Conservation (phyloP, 2,329 filamentous ascomycete genomes). For the Exophiala calicioides region DNA sequence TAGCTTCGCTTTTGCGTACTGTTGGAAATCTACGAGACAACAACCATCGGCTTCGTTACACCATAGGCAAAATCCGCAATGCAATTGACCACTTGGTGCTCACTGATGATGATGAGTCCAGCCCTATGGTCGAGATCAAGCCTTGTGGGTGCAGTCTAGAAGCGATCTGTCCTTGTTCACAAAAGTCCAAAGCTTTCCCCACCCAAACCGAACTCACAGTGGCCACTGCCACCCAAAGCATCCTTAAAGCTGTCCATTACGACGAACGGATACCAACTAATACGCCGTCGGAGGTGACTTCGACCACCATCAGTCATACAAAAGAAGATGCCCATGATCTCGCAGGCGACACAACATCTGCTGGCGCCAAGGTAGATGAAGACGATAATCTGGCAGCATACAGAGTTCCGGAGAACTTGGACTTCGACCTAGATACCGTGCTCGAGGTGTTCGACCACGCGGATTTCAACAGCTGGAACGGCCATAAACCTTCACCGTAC, state of each 20-base stretch:
- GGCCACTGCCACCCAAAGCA: not conserved
- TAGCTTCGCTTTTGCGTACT: slow-evolving; percentile 19
- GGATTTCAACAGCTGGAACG: slow-evolving; percentile 13
- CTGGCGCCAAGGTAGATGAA: not conserved
- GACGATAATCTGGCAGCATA: slow-evolving; percentile 1
- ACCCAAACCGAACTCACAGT: slow-evolving; percentile 5
- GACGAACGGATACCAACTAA: too few relatives aligned
- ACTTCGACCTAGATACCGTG: slow-evolving; percentile 19
- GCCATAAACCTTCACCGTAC: slow-evolving; percentile 21
- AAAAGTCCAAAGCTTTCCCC: not conserved
- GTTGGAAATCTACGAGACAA: slow-evolving; percentile 23
- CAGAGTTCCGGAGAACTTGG: slow-evolving; percentile 18
- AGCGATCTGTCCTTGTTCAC: slow-evolving; percentile 1
- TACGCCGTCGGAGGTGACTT: too few relatives aligned
- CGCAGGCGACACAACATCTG: too few relatives aligned
- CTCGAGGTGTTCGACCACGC: slow-evolving; percentile 22
- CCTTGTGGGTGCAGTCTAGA: slow-evolving; percentile 7
- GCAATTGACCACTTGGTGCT: slow-evolving; percentile 21
- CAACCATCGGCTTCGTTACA: slow-evolving; percentile 21
- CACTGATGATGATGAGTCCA: slow-evolving; percentile 4
- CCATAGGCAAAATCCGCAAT: slow-evolving; percentile 25
- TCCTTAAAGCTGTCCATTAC: too few relatives aligned
- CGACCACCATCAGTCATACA: too few relatives aligned
- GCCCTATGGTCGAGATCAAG: not conserved
- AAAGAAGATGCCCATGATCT: too few relatives aligned